These are phyloP conservation scores for Microdochium trichocladiopsis DNA, from an alignment of 2,329 filamentous ascomycete genomes.

Conservation along the genomic window DNA sequence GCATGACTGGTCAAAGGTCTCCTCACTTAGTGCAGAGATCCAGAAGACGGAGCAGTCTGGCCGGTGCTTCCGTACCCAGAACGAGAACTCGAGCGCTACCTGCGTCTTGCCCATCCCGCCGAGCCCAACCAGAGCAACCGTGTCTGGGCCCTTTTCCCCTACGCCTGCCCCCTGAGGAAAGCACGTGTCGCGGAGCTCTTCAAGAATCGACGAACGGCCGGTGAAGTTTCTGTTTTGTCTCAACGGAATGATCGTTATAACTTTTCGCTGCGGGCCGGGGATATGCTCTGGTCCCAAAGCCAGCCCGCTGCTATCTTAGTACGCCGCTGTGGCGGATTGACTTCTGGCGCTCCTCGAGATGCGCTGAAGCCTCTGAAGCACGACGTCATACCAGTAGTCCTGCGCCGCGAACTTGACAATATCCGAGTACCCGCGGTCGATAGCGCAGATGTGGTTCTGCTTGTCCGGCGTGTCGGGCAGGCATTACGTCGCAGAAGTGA, in stretches of 20 bases:
- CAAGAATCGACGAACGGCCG: background rate
- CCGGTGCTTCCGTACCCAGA: constrained; percentile 12
- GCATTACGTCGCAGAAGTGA: background rate
- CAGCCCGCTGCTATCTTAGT: no score
- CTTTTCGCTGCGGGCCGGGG: background rate
- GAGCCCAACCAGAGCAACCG: constrained; percentile 16
- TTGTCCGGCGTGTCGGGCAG: background rate
- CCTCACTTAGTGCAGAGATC: constrained; percentile 21
- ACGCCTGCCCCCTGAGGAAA: background rate
- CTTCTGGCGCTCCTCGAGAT: no score
- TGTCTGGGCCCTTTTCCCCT: background rate
- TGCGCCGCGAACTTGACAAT: background rate
- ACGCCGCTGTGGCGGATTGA: no score
- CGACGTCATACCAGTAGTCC: background rate
- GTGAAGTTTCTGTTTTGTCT: background rate
- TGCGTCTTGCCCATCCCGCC: constrained; percentile 31
- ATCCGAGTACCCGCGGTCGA: background rate
- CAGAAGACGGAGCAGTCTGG: constrained; percentile 30
- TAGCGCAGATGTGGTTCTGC: background rate
- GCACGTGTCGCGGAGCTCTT: background rate
- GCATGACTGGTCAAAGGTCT: constrained; percentile 26
- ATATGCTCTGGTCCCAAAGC: no score
- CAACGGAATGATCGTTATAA: background rate
- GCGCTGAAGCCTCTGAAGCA: no score
- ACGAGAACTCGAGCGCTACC: constrained; percentile 26